Evolutionary conservation across 2,329 filamentous ascomycete genomes (phyloP).

Genomic region (Arachnopeziza araneosa): DNA sequence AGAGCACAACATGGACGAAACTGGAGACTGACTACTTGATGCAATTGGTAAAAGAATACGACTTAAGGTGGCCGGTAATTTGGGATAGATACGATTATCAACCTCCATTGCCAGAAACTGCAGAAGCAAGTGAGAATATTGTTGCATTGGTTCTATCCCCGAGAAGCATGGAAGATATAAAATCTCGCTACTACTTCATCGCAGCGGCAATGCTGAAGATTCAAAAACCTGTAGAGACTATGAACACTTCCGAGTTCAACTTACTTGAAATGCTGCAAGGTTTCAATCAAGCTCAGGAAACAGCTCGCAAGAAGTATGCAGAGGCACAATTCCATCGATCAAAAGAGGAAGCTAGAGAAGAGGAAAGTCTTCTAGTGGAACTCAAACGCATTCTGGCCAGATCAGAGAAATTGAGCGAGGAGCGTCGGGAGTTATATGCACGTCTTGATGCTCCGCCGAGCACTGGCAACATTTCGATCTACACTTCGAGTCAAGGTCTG

Average conservation of each 20-base stretch:
- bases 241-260: constrained; percentile 80
- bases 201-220: constrained; percentile 77
- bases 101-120: constrained; percentile 39
- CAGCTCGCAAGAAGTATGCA: constrained; percentile 77
- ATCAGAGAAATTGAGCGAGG: constrained; percentile 79
- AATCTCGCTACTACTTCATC: constrained; percentile 83
- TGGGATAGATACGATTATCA: constrained; percentile 85
- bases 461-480: constrained; percentile 64
- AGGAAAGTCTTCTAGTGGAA: constrained; percentile 83
- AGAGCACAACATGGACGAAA: constrained; percentile 75
- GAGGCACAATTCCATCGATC: constrained; percentile 72
- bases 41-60: constrained; percentile 66
- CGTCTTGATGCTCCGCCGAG: constrained; percentile 77
- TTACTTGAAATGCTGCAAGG: constrained; percentile 80
- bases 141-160: constrained; percentile 44
- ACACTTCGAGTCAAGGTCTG: constrained; percentile 76
- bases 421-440: constrained; percentile 80
- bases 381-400: constrained; percentile 86
- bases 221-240: constrained; percentile 74
- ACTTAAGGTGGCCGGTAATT: constrained; percentile 85
- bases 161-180: constrained; percentile 83
- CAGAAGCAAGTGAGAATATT: constrained; percentile 41
- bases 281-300: constrained; percentile 78
- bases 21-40: constrained; percentile 94
- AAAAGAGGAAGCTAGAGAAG: constrained; percentile 84